Evolutionary conservation across 2,329 filamentous ascomycete genomes (phyloP), one percentile per base, ranked within the genome.

Genomic region (Phialophora verrucosa): DNA sequence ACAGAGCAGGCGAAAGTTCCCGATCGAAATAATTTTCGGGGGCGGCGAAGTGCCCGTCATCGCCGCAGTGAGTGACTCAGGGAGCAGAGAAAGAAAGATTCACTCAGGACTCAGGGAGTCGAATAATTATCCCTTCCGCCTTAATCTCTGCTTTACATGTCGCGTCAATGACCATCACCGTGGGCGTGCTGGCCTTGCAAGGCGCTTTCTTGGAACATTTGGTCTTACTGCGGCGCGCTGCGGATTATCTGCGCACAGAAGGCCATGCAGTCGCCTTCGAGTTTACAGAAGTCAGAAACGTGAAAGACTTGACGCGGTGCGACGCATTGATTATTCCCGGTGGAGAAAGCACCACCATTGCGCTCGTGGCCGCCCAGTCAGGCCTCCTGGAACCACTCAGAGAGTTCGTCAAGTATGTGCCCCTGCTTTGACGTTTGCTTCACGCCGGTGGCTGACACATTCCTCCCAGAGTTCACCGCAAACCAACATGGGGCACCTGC

Each of bases 401-500:
- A 61, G 86, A 93, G 35, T 99, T 97, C 78, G 93, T 98, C 75
- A 97, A 97, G 89, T 94, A 80, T 76, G 86, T 82, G 56, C 54
- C 14, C 27, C 35, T 32, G 25, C 51, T 1, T 56, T 32, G 25
- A 27, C 20, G 10, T 5, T 25, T 12, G 20, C 20, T 25, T 14
- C 49, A 51, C 25, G 5, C 49, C 1, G 25, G 11, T 27, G 20
- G 49, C 49, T 51, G 49, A 51, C 49, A 65, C 53, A 44, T 20
- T 27, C 27, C 20, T 23, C 68, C 49, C 70, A 94, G 91, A 75
- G 82, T 91, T 49, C 82, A 87, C 60, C 87, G 90, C 71, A 93
- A 91, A 73, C 93, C 93, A 11, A 91, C 91, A 27, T 99, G 94
- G 94, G 95, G 95, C 64, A 98, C 95, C 23, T 99, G 95, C 77